Conservation (phyloP, 495 filamentous ascomycete species). For the Penicillium lagena region DNA sequence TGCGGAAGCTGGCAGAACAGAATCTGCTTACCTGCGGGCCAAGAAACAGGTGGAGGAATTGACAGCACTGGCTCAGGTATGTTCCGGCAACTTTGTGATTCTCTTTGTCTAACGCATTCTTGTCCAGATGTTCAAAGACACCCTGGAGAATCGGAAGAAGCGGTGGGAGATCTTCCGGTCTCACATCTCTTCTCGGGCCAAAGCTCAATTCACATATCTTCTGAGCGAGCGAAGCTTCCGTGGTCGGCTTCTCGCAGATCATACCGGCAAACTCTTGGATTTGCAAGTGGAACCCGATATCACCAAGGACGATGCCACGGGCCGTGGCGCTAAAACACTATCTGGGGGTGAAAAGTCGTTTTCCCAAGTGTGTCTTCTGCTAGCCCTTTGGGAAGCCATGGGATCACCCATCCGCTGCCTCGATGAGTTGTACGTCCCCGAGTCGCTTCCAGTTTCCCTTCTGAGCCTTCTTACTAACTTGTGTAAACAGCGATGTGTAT, state of each 20-base stretch:
- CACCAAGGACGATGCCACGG: slow-evolving; percentile 55
- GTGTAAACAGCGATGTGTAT: slow-evolving; percentile 72
- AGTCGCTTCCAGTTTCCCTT: not conserved
- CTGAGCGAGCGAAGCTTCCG: slow-evolving; percentile 85
- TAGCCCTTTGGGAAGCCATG: slow-evolving; percentile 98
- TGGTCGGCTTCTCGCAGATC: slow-evolving; percentile 72
- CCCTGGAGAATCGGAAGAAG: slow-evolving; percentile 61
- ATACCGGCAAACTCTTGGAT: slow-evolving; percentile 64
- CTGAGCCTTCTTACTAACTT: slow-evolving; percentile 11
- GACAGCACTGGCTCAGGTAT: slow-evolving; percentile 47
- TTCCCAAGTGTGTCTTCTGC: slow-evolving; percentile 86
- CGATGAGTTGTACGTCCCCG: slow-evolving; percentile 73
- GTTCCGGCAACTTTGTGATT: not conserved
- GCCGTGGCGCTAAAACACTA: slow-evolving; percentile 80
- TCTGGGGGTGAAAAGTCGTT: slow-evolving; percentile 97
- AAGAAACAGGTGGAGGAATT: slow-evolving; percentile 41
- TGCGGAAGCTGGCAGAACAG: slow-evolving; percentile 37
- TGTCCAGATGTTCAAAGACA: slow-evolving; percentile 49
- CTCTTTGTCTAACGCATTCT: not conserved
- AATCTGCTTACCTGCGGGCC: slow-evolving; percentile 36
- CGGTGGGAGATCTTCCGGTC: slow-evolving; percentile 78
- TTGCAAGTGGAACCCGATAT: slow-evolving; percentile 78
- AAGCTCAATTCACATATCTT: slow-evolving; percentile 79
- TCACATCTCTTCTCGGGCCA: slow-evolving; percentile 75
- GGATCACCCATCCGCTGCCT: slow-evolving; percentile 88